phyloP scores from a whole-genome alignment of 108 stramenopile genomes.

The Skeletonema marinoi region DNA sequence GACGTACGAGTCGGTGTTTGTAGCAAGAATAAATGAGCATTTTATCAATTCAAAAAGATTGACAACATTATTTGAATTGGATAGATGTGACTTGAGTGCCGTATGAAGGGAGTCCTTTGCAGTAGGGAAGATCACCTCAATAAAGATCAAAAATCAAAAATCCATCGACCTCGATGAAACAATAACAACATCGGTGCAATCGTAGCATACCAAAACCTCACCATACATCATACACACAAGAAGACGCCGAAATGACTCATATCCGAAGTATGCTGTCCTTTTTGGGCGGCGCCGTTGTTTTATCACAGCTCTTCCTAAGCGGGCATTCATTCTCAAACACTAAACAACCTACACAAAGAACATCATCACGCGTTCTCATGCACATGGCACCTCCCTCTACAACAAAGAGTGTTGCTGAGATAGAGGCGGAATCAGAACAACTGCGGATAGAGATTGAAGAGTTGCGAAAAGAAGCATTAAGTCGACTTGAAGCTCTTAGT shows the following conservation, averaged over 20 bases:
- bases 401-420: slow-evolving; percentile 21
- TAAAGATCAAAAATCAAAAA: too few relatives aligned
- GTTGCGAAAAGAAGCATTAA: slow-evolving; percentile 63
- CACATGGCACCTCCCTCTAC: slow-evolving; percentile 5
- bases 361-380: neutral
- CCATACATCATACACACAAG: neutral
- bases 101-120: neutral
- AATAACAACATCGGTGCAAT: too few relatives aligned
- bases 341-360: neutral
- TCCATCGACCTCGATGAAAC: too few relatives aligned
- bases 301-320: neutral
- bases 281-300: neutral
- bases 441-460: slow-evolving; percentile 66
- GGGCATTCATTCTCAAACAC: neutral
- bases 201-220: neutral
- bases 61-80: too few relatives aligned
- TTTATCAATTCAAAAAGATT: too few relatives aligned
- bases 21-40: too few relatives aligned
- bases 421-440: slow-evolving; percentile 44
- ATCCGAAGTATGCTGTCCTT: neutral
- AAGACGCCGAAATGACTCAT: neutral
- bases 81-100: neutral
- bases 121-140: neutral
- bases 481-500: slow-evolving; percentile 55
- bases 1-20: too few relatives aligned